Evolutionary conservation across 768 basidiomycete species (phyloP), one percentile per base, ranked within the genome.

Genomic region (Tricholoma sp.): DNA sequence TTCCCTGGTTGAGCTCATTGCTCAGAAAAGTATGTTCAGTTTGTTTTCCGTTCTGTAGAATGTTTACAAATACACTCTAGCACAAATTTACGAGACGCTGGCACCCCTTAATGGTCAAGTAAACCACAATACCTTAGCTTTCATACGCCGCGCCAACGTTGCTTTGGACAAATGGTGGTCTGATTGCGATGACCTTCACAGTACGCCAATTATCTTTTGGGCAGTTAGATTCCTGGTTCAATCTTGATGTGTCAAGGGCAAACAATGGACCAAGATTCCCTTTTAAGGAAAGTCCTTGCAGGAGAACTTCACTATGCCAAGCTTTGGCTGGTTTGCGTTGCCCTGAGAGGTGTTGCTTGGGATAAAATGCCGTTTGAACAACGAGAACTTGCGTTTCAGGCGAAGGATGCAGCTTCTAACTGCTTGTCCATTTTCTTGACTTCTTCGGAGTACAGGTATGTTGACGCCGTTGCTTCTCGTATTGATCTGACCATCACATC

Each of bases 321-420:
- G 68, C 78, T 98, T 4, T 97, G 94, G 94, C 82, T 96, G 32
- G 88, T 94, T 18, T 97, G 94, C 66, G 88, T 96, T 20, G 93
- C 93, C 11, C 75, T 98, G 47, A 83, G 94, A 57, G 94, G 94
- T 15, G 90, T 89, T 24, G 84, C 90, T 4, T 98, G 94, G 94
- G 94, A 97, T 66, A 94, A 94, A 71, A 92, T 97, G 88, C 85
- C 92, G 3, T 92, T 90, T 58, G 94, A 97, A 69, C 94, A 96
- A 66, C 86, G 93, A 37, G 94, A 96, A 68, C 79, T 96, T 47
- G 94, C 94, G 3, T 95, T 96, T 76, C 91, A 95, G 65, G 94
- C 94, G 28, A 96, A 94, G 73, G 92, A 95, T 65, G 89, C 94
- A 0, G 94, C 94, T 4, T 84, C 88, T 34, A 85, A 85, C 60